Conservation (phyloP, 768 basidiomycete genomes). For the Agaricus sinodeliciosus region DNA sequence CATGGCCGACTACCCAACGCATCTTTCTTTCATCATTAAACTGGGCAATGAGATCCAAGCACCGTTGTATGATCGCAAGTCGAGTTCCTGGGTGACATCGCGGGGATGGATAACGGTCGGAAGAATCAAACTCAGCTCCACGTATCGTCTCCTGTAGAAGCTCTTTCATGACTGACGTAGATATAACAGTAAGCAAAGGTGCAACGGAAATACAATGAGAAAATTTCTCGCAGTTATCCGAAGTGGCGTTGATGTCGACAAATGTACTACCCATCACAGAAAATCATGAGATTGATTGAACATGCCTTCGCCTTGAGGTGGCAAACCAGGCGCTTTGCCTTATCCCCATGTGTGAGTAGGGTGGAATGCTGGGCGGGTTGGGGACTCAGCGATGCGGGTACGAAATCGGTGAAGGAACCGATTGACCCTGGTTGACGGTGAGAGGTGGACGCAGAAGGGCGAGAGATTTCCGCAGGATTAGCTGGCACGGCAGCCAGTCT, state of each 20-base stretch:
- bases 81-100: conserved; percentile 16
- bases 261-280: neutral
- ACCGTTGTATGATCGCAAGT: conserved; percentile 5
- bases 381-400: no score
- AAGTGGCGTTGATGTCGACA: neutral
- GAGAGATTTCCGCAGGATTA: no score
- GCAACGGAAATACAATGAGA: no score
- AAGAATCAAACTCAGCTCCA: neutral
- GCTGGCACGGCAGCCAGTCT: no score
- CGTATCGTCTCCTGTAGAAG: neutral
- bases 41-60: conserved; percentile 11
- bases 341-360: no score
- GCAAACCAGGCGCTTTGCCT: no score
- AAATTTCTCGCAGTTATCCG: neutral
- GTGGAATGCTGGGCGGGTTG: no score
- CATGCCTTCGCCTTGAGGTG: neutral
- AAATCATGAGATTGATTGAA: neutral
- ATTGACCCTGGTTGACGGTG: no score
- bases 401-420: no score
- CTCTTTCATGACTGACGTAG: neutral
- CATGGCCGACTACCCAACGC: neutral
- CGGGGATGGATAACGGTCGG: conserved; percentile 4
- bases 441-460: no score
- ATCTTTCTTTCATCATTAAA: neutral
- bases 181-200: neutral